These are phyloP conservation scores for Teratosphaeria epicoccoides DNA, from an alignment of 2,329 filamentous ascomycete species.

Conservation along the genomic window DNA sequence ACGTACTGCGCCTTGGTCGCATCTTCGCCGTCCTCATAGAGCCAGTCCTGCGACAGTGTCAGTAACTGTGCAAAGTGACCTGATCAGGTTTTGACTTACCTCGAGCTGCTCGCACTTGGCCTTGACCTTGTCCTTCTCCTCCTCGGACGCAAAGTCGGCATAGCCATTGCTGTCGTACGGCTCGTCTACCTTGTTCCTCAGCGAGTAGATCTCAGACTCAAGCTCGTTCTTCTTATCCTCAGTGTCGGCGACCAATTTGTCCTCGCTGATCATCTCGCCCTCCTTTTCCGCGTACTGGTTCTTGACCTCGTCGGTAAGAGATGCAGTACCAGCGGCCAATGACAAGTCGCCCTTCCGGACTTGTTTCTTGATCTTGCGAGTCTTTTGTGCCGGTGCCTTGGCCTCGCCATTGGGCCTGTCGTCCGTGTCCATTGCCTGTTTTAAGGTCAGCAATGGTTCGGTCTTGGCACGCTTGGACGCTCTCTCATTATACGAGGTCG, in stretches of 20 bases:
- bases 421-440: conserved; percentile 77
- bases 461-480: conserved; percentile 18
- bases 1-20: conserved; percentile 87
- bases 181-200: conserved; percentile 90
- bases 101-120: conserved; percentile 73
- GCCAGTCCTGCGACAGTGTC: conserved; percentile 65
- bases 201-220: conserved; percentile 93
- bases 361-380: conserved; percentile 98
- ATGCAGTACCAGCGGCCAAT: conserved; percentile 70
- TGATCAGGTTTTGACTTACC: conserved; percentile 46
- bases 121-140: conserved; percentile 81
- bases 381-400: conserved; percentile 54
- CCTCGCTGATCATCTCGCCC: conserved; percentile 86
- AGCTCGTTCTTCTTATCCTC: conserved; percentile 99
- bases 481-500: conserved; percentile 1
- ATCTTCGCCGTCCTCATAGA: conserved; percentile 95
- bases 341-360: conserved; percentile 93
- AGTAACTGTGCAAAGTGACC: not conserved
- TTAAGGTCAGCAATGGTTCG: conserved; percentile 22
- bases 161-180: conserved; percentile 47
- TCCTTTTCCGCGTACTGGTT: conserved; percentile 68
- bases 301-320: conserved; percentile 61
- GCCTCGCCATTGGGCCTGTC: conserved; percentile 49
- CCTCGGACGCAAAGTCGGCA: conserved; percentile 75
- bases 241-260: conserved; percentile 95